Percentiles rank a stretch among this genome's conserved stretches.
Evolutionary conservation across 257 asterid species (phyloP).

Genomic region (Petunia axillaris): DNA sequence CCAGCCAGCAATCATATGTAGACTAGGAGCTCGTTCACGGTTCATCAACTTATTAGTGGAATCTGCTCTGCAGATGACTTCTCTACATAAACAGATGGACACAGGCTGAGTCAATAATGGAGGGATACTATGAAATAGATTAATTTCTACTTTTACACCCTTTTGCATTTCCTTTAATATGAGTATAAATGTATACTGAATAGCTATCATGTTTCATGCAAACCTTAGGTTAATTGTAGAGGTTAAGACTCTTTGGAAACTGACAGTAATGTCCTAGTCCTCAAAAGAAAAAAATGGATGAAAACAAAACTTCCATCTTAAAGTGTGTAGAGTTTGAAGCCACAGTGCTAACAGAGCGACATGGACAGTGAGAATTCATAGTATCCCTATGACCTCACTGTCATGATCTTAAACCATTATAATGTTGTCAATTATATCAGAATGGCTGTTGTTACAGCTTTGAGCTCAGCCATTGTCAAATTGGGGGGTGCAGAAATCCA

Average conservation of each 20-base stretch:
- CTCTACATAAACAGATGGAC: background rate
- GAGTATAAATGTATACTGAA: background rate
- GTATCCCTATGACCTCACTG: background rate
- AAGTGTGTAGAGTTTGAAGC: background rate
- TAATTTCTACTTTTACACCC: background rate
- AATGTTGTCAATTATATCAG: background rate
- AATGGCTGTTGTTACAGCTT: conserved; percentile 12
- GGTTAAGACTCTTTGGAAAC: background rate
- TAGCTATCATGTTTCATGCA: too few relatives aligned
- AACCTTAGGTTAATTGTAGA: background rate
- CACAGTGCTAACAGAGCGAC: background rate
- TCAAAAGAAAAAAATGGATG: background rate
- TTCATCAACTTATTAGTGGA: background rate
- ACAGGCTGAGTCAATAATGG: background rate
- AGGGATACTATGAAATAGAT: background rate
- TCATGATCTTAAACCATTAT: conserved; percentile 8
- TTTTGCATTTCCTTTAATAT: background rate
- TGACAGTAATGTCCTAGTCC: background rate
- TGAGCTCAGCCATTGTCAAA: background rate
- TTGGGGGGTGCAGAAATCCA: background rate
- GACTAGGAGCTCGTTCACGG: background rate
- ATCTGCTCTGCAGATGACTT: background rate
- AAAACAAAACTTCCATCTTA: background rate
- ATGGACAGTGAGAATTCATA: too few relatives aligned
- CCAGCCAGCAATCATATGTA: background rate